These are phyloP conservation scores for Scutellaria baicalensis DNA, from an alignment of 257 asterid genomes.

Conservation along the genomic window DNA sequence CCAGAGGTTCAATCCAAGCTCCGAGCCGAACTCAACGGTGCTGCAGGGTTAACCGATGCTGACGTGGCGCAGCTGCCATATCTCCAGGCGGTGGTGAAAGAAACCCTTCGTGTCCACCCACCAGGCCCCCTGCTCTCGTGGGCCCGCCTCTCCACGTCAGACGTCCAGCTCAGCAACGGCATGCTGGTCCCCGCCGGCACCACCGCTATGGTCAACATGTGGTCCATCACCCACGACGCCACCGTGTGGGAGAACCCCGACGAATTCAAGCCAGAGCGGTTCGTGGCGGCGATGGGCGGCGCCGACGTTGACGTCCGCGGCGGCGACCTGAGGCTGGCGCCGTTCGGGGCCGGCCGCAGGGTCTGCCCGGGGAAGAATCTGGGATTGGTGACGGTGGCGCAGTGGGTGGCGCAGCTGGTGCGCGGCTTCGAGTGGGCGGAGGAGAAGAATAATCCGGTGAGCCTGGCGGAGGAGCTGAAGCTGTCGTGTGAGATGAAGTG, in stretches of 20 bases:
- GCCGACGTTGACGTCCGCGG: constrained; percentile 35
- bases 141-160: constrained; percentile 43
- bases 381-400: constrained; percentile 36
- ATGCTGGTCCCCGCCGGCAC: constrained; percentile 45
- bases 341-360: constrained; percentile 48
- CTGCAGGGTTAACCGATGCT: constrained; percentile 9
- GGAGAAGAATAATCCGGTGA: constrained; percentile 24
- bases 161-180: constrained; percentile 40
- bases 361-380: constrained; percentile 47
- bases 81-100: constrained; percentile 13
- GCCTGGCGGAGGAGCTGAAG: constrained; percentile 34
- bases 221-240: constrained; percentile 43
- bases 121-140: constrained; percentile 48
- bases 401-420: constrained; percentile 44
- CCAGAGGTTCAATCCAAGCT: constrained; percentile 34
- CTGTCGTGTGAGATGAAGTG: constrained; percentile 44
- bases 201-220: constrained; percentile 41
- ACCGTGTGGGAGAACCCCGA: constrained; percentile 22
- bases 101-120: constrained; percentile 32
- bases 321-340: constrained; percentile 37
- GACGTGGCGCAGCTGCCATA: constrained; percentile 37
- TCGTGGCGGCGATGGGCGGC: constrained; percentile 40
- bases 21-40: constrained; percentile 25
- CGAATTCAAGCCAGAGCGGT: constrained; percentile 37
- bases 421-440: constrained; percentile 25